Evolutionary conservation across 306 rosid species (phyloP), one percentile per base, ranked within the genome.

Genomic region (Corylus avellana): DNA sequence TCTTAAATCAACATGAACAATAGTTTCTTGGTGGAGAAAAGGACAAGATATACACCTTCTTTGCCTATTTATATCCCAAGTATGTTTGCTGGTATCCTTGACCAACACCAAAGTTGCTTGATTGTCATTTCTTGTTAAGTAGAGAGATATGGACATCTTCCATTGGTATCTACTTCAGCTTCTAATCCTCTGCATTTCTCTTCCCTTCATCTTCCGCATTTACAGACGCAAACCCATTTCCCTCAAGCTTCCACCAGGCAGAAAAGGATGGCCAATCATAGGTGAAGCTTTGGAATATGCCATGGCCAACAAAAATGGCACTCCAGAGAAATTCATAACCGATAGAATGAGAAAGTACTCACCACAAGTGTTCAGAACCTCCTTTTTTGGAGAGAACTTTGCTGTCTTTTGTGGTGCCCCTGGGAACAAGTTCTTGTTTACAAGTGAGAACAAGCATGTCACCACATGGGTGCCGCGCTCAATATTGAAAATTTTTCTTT

Each of bases 361-460:
- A 0, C 20, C n/a, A 37, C 48, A 35, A 5, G 20, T 64, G 20
- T 64, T 64, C 44, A 44, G 18, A 64, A 64, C 70, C 22, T 64
- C 70, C 42, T 18, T 64, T 11, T 9, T 35, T 35, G 48, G 70
- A 8, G 70, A 64, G 70, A 64, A 37, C 12, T 64, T 64, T 14
- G 70, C 70, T 7, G 70, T 64, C 22, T 16, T 64, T 4, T 64
- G 70, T 20, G 70, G 70, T 37, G 22, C 48, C 16, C 16, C 48
- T 13, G 70, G 70, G 10, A 35, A 64, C 20, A 64, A 64, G 25
- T 64, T 64, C 4, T 14, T 64, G 70, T 64, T 35, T 11, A 35
- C 70, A 8, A 64, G 18, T 17, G 25, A 64, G 70, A 64, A 64
- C 42, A 64, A 64, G 42, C 6, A 64, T 64, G 70, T 64, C 48